Evolutionary conservation across 2,329 filamentous ascomycete genomes (phyloP), one percentile per base, ranked within the genome.

Genomic region (Diplodia sapinea): DNA sequence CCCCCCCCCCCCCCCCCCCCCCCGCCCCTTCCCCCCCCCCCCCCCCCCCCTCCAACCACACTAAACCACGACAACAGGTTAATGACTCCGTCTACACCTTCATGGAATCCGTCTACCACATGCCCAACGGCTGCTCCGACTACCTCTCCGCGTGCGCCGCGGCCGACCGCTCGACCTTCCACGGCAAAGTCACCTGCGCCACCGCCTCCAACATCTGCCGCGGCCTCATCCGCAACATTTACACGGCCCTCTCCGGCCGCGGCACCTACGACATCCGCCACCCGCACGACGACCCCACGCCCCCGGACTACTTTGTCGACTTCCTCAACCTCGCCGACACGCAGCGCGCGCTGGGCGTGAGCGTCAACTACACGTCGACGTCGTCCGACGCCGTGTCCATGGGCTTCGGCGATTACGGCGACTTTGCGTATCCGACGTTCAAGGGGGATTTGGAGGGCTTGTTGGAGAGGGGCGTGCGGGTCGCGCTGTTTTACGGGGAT

Each of bases 401-500:
- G 6, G 67, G 80, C 1, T 88, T 88, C 70, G 51, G 69, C 0
- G 70, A 72, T 1, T 82, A 79, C 1, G 82, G 82, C 8, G 82
- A 85, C 72, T 82, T 81, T 61, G 75, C 80, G 4, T 81, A 79
- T 38, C 79, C 80, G 4, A 78, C 81, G 62, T 79, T 81, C 61
- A 77, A 83, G 9, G 77, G 80, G n/a, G 81, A 83, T 66, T 72
- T 85, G 0, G 79, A 79, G 23, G 83, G 82, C 65, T 78, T 88
- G 17, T 79, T 88, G 7, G 83, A 84, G 59, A 80, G 80, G 17
- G 85, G 85, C 9, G 80, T 88, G 64, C 86, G 86, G 69, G 85
- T 88, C 3, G 80, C 84, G 51, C 75, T 88, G 33, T 79, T 87
- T 49, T 87, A 88, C 71, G 86, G 86, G 2, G 87, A 88, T 72